Evolutionary conservation across 2,329 filamentous ascomycete genomes (phyloP), one percentile per base, ranked within the genome.

Genomic region (Tetracladium maxilliforme): DNA sequence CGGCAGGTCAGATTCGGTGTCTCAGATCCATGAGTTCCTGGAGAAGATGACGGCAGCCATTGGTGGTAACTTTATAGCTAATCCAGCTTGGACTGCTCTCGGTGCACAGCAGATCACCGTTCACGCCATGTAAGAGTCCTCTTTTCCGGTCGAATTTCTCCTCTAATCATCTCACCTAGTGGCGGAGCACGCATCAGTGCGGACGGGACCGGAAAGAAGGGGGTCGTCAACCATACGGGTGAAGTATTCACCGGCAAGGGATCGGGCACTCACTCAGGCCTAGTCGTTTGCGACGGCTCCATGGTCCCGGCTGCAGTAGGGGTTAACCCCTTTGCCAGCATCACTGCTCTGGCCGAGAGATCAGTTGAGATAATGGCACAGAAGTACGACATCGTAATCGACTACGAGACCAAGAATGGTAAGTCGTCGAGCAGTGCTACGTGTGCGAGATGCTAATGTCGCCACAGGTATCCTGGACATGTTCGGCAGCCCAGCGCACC

Each of bases 251-350:
- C 38, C 1, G 70, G 70, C 4, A 38, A 49, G 5, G 59, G 58
- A 1, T 38, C 37, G 1, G 60, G 70, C 17, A 58, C 59, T 1
- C 52, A 79, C 36, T 24, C 51, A 0, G 72, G 71, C 1, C 52
- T 79, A 3, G 54, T 76, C 11, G 64, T 74, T 16, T 65, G 64
- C 1, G 74, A 80, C 39, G 71, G 52, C 7, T 56, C 72, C 4
- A 48, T 69, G 1, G 61, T 80, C 10, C 73, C 74, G 0, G 61
- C 62, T 6, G 62, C 73, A 1, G 51, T 79, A 3, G 52, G 71
- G 10, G 68, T 70, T 4, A 80, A 80, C 37, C 73, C 74, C 0
- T 61, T 76, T 26, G 74, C 73, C 2, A 80, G 73, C 2, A 79
- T 79, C 33, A 64, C 71, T 1, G 73, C 74, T 4, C 56, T 81